Evolutionary conservation across 2,329 filamentous ascomycete genomes (phyloP).

Genomic region (Anthostomella pinea): DNA sequence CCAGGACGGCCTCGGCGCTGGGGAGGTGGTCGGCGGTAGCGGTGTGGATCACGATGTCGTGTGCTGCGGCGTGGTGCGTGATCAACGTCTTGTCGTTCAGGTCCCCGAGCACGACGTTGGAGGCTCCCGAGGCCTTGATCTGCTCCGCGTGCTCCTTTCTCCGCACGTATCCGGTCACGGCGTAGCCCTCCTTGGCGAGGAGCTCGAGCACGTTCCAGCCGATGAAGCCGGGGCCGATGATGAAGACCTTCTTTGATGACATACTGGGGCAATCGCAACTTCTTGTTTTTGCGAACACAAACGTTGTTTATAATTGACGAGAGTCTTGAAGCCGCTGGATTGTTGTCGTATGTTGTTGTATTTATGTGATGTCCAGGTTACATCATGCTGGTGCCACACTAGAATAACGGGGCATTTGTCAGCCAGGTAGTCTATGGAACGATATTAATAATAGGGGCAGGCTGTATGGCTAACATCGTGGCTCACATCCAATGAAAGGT

Average conservation of each 20-base stretch:
- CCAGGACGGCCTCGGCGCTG: constrained; percentile 42
- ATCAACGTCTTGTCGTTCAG: constrained; percentile 40
- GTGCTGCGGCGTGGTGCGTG: constrained; percentile 32
- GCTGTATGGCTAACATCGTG: no score
- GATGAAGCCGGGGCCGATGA: constrained; percentile 46
- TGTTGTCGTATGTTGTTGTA: no score
- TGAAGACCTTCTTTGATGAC: constrained; percentile 35
- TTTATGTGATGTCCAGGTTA: no score
- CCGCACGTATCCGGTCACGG: constrained; percentile 41
- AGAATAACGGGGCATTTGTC: no score
- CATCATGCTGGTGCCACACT: no score
- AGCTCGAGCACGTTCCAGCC: constrained; percentile 45
- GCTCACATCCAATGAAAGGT: no score
- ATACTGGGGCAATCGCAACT: no score
- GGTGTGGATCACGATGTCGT: constrained; percentile 46
- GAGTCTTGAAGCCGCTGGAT: no score
- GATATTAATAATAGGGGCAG: no score
- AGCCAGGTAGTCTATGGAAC: no score
- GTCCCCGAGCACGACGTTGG: constrained; percentile 37
- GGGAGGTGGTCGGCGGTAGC: constrained; percentile 48
- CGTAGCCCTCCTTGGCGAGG: constrained; percentile 39
- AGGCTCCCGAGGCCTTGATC: constrained; percentile 35
- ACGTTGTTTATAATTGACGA: no score
- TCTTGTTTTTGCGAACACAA: no score
- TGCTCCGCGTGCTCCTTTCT: constrained; percentile 35